Evolutionary conservation across 2,329 filamentous ascomycete genomes (phyloP).

Genomic region (Escovopsis sp.): DNA sequence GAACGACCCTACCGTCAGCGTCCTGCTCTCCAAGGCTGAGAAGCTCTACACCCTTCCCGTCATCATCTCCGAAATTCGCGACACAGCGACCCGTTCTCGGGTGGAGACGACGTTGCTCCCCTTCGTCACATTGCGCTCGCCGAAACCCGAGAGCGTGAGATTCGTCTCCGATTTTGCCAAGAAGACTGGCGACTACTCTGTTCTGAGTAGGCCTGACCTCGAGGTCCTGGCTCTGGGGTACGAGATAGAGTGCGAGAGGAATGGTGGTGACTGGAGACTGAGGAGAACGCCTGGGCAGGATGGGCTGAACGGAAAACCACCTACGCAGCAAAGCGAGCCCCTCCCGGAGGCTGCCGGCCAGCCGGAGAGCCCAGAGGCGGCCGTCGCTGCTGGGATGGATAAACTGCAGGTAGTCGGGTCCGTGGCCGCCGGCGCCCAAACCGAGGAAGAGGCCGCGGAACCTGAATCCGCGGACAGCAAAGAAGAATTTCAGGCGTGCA

Average conservation of each 20-base stretch:
- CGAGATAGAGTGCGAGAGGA: conserved; percentile 83
- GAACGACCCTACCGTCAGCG: conserved; percentile 75
- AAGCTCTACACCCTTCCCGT: conserved; percentile 69
- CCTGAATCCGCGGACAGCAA: no score
- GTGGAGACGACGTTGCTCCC: conserved; percentile 76
- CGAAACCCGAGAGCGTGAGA: conserved; percentile 61
- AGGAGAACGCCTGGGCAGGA: conserved; percentile 69
- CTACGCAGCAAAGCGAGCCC: conserved; percentile 12
- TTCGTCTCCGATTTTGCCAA: conserved; percentile 74
- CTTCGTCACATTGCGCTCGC: conserved; percentile 65
- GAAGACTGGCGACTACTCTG: conserved; percentile 76
- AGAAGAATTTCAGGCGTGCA: no score
- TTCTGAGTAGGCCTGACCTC: conserved; percentile 79
- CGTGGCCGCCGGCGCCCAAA: no score
- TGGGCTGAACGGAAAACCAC: conserved; percentile 49
- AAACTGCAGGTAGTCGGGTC: no score
- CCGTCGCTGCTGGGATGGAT: no score
- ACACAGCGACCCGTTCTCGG: conserved; percentile 63
- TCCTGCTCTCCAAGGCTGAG: conserved; percentile 63
- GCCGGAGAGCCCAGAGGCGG: no score
- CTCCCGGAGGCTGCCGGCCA: no score
- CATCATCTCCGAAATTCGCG: conserved; percentile 77
- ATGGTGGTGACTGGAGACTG: conserved; percentile 78
- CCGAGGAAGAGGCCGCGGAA: no score
- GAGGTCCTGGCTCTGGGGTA: conserved; percentile 83